Percentiles rank a stretch among this genome's conserved stretches.
Evolutionary conservation across 179 eudicot genomes (phyloP).

Genomic region (Nepenthes alata): DNA sequence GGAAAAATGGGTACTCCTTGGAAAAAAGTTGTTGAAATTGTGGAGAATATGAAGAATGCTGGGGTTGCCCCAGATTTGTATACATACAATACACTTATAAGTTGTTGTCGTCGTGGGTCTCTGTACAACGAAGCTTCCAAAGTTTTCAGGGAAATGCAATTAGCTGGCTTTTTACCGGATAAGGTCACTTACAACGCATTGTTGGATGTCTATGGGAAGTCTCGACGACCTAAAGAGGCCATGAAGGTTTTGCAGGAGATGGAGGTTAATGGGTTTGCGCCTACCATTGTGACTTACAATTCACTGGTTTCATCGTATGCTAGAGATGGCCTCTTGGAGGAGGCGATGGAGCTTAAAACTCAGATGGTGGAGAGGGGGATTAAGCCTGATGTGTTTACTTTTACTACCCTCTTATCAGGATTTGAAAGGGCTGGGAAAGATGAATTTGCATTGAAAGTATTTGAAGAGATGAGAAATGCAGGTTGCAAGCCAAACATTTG

Average conservation of each 20-base stretch:
- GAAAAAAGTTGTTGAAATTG: conserved; percentile 36
- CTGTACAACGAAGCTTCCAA: conserved; percentile 62
- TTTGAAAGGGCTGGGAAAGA: conserved; percentile 91
- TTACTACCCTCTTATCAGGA: conserved; percentile 77
- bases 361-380: conserved; percentile 71
- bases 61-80: conserved; percentile 69
- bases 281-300: conserved; percentile 73
- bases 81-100: conserved; percentile 78
- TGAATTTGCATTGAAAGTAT: conserved; percentile 75
- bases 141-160: conserved; percentile 72
- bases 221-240: conserved; percentile 65
- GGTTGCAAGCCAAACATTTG: conserved; percentile 79
- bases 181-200: conserved; percentile 80
- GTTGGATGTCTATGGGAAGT: conserved; percentile 91
- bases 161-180: conserved; percentile 61
- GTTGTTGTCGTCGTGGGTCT: conserved; percentile 77
- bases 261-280: conserved; percentile 56
- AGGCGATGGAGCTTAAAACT: conserved; percentile 55
- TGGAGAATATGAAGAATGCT: conserved; percentile 52
- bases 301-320: conserved; percentile 74
- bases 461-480: conserved; percentile 64
- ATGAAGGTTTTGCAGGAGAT: conserved; percentile 65
- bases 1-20: conserved; percentile 95
- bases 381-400: conserved; percentile 77
- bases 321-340: conserved; percentile 63